These are phyloP conservation scores for Raphanus sativus DNA, from an alignment of 345 rosid genomes.

Conservation along the genomic window DNA sequence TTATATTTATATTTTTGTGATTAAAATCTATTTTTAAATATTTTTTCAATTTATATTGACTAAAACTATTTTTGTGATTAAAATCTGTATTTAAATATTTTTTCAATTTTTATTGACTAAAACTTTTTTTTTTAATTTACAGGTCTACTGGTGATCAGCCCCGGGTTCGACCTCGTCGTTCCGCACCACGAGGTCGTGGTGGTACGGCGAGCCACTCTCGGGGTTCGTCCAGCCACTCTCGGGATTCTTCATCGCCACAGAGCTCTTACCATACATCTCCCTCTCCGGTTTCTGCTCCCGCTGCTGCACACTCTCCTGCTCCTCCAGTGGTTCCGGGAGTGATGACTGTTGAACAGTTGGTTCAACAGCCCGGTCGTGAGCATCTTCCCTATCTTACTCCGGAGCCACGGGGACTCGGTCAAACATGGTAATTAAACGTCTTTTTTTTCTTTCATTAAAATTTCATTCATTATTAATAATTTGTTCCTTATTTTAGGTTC, in stretches of 20 bases:
- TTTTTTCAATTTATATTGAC: background rate
- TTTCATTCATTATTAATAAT: no score
- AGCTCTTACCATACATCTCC: background rate
- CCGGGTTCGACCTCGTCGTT: background rate
- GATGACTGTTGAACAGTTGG: background rate
- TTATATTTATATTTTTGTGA: no score
- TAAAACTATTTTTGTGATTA: background rate
- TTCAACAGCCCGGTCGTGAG: background rate
- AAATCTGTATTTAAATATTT: no score
- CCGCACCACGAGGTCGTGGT: background rate
- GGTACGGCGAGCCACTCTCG: background rate
- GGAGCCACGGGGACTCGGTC: background rate
- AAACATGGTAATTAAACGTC: background rate
- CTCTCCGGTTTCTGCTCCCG: background rate
- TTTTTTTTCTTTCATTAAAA: no score
- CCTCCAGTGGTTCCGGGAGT: background rate
- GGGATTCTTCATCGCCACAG: background rate
- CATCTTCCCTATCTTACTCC: background rate
- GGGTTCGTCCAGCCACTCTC: background rate
- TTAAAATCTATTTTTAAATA: background rate
- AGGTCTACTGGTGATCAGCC: background rate
- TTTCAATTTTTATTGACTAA: no score
- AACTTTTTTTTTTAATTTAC: background rate
- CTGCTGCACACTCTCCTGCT: background rate
- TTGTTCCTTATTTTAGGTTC: no score